Conservation (phyloP, 148 eudicot species). For the Camellia lanceoleosa region DNA sequence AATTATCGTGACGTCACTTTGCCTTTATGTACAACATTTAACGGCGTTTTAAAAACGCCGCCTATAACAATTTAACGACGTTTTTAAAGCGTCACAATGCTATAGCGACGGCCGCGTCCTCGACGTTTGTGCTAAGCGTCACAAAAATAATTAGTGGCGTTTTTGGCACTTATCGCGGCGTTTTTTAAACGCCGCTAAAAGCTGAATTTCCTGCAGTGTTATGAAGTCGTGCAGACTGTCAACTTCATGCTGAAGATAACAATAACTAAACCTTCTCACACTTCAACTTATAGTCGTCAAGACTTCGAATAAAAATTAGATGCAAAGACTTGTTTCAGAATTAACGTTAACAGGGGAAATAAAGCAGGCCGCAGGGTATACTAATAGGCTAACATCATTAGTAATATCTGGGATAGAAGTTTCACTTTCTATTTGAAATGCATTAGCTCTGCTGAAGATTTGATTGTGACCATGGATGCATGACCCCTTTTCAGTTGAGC, state of each 20-base stretch:
- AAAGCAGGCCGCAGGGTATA: neutral
- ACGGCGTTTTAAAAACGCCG: too few species aligned
- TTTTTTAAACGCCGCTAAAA: too few species aligned
- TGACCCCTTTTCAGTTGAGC: neutral
- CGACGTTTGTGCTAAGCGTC: too few species aligned
- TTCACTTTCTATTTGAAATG: neutral
- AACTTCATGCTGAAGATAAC: constrained; percentile 5
- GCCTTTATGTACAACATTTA: too few species aligned
- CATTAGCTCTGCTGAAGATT: neutral
- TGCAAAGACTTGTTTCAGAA: neutral
- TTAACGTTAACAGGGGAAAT: neutral
- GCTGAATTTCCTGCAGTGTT: too few species aligned
- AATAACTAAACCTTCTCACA: neutral
- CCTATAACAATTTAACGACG: too few species aligned
- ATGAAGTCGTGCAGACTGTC: neutral
- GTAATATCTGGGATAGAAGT: neutral
- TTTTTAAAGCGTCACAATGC: too few species aligned
- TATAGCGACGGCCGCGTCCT: too few species aligned
- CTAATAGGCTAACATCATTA: neutral
- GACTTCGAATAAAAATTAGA: neutral
- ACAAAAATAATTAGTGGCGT: too few species aligned
- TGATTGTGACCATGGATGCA: neutral
- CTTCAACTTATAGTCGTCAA: neutral
- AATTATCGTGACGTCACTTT: too few species aligned
- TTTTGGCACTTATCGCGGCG: too few species aligned